phyloP scores from a whole-genome alignment of 2,329 filamentous ascomycete species.

The Rosellinia necatrix region DNA sequence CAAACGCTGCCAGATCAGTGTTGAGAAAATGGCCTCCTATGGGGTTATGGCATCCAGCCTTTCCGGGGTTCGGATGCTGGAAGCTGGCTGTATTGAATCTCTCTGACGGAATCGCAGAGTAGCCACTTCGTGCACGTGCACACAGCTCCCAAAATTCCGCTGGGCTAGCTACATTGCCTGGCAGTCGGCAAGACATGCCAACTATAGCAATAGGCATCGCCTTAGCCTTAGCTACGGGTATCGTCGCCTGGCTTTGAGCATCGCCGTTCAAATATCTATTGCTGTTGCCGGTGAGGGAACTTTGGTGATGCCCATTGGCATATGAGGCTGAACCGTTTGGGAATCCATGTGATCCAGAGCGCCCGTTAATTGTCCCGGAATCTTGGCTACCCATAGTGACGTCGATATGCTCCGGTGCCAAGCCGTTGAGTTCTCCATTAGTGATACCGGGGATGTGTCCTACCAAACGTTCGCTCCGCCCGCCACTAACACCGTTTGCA shows the following conservation, averaged over 20 bases:
- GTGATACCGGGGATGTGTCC: slow-evolving; percentile 34
- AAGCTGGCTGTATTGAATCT: slow-evolving; percentile 50
- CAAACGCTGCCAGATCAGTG: slow-evolving; percentile 52
- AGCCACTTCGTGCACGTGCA: slow-evolving; percentile 44
- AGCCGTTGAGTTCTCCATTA: slow-evolving; percentile 28
- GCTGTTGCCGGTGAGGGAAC: slow-evolving; percentile 24
- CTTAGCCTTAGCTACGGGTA: slow-evolving; percentile 21
- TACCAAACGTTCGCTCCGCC: slow-evolving; percentile 31
- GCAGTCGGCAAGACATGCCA: slow-evolving; percentile 44
- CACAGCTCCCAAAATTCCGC: slow-evolving; percentile 47
- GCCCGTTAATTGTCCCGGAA: slow-evolving; percentile 14
- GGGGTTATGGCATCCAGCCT: slow-evolving; percentile 43
- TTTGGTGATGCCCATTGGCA: slow-evolving; percentile 31
- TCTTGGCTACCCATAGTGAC: slow-evolving; percentile 17
- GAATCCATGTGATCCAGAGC: slow-evolving; percentile 11
- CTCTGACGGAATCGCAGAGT: slow-evolving; percentile 44
- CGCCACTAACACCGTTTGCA: slow-evolving; percentile 34
- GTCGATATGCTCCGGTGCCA: slow-evolving; percentile 19
- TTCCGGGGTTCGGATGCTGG: slow-evolving; percentile 43
- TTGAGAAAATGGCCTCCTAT: slow-evolving; percentile 47
- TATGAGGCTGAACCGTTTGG: slow-evolving; percentile 12
- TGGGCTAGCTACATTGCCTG: slow-evolving; percentile 43
- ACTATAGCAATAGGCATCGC: slow-evolving; percentile 43
- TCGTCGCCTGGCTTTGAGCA: neutral
- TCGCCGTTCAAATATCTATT: slow-evolving; percentile 19